Percentiles rank a stretch among this genome's conserved stretches.
Conservation (phyloP, 140 eudicot genomes). For the Bidens hawaiensis region DNA sequence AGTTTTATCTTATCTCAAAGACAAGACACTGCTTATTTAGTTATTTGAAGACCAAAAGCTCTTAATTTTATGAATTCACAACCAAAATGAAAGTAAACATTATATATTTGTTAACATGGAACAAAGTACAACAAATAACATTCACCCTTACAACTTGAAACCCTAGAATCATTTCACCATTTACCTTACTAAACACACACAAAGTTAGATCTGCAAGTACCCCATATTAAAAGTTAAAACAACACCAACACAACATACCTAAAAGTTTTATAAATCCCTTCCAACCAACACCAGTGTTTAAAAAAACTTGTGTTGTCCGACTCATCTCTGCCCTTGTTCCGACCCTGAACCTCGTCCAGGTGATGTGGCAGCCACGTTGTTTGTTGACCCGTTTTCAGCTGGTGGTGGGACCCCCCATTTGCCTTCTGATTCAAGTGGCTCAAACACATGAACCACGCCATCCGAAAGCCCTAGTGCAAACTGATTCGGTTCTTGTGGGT, state of each 20-base stretch:
- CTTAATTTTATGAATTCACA: neutral
- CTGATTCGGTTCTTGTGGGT: slow-evolving; percentile 65
- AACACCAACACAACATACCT: slow-evolving; percentile 20
- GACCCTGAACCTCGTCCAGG: slow-evolving; percentile 32
- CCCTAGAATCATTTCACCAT: slow-evolving; percentile 19
- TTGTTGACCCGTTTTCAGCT: slow-evolving; percentile 30
- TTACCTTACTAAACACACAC: slow-evolving; percentile 17
- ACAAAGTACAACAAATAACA: slow-evolving; percentile 11
- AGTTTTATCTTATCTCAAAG: too few species aligned
- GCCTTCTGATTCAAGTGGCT: slow-evolving; percentile 40
- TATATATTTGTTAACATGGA: neutral
- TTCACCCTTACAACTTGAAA: slow-evolving; percentile 2
- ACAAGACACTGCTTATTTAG: neutral
- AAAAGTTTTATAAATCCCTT: slow-evolving; percentile 3
- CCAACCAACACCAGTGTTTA: slow-evolving; percentile 32
- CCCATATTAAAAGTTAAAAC: neutral
- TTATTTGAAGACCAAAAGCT: neutral
- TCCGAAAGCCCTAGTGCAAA: slow-evolving; percentile 65
- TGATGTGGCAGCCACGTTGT: slow-evolving; percentile 30
- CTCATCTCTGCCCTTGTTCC: slow-evolving; percentile 36
- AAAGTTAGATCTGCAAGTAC: slow-evolving; percentile 31
- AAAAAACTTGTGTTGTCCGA: slow-evolving; percentile 12
- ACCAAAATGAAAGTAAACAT: neutral
- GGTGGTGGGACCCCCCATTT: slow-evolving; percentile 43
- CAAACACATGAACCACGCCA: slow-evolving; percentile 33